A percentile compares a stretch with the other conserved stretches of the same genome.
Conservation (phyloP, 164 flowering plant species). For the Liriodendron chinense region DNA sequence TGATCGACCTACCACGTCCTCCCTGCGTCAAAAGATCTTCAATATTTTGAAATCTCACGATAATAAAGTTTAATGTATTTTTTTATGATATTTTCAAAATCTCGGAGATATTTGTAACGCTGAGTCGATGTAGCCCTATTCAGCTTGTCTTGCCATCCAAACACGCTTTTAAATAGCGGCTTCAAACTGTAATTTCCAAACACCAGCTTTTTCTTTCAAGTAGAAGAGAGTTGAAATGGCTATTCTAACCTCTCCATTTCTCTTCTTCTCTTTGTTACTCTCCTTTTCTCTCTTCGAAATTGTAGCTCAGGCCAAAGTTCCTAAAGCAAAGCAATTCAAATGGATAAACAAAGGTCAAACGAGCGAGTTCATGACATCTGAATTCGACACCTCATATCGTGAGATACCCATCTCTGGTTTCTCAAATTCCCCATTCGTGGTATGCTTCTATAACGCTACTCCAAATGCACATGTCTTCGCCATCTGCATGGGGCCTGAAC, state of each 20-base stretch:
- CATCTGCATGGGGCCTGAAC: constrained; percentile 22
- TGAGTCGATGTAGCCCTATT: too few species aligned
- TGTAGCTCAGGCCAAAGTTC: constrained; percentile 28
- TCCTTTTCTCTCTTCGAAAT: neutral
- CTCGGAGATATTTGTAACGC: too few species aligned
- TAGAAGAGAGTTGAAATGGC: neutral
- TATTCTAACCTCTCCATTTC: neutral
- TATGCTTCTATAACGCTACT: constrained; percentile 38
- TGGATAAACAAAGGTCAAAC: constrained; percentile 41
- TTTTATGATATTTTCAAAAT: too few species aligned
- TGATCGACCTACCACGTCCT: too few species aligned
- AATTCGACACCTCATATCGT: constrained; percentile 41
- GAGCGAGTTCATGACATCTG: constrained; percentile 19
- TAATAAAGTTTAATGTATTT: too few species aligned
- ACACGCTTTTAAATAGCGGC: too few species aligned
- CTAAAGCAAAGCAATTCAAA: constrained; percentile 37
- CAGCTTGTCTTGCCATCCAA: too few species aligned
- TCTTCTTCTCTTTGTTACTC: neutral
- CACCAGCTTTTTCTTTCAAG: too few species aligned
- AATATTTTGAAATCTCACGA: too few species aligned
- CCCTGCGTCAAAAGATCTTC: too few species aligned
- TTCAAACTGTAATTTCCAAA: too few species aligned
- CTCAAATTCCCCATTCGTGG: constrained; percentile 17
- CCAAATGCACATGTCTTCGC: constrained; percentile 27
- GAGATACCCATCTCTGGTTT: neutral